phyloP scores from a whole-genome alignment of 1,284 basidiomycete genomes.

The Chalciporus piperatoides region DNA sequence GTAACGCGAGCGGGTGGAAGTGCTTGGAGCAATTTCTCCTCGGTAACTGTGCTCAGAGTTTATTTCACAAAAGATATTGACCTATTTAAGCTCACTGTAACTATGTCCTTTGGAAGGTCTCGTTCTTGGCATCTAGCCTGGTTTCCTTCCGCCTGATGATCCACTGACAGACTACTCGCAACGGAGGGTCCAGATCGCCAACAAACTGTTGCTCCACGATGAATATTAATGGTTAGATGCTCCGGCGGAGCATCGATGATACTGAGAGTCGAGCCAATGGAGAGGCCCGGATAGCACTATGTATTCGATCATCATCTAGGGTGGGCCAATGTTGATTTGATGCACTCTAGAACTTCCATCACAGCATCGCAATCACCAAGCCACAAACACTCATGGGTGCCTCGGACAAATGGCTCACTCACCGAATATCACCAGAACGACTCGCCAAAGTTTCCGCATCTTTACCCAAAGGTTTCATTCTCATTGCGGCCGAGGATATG shows the following conservation, averaged over 20 bases:
- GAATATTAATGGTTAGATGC: constrained; percentile 55
- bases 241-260: constrained; percentile 47
- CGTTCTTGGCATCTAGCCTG: not conserved
- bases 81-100: constrained; percentile 12
- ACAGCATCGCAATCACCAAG: constrained; percentile 53
- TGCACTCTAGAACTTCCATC: constrained; percentile 36
- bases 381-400: constrained; percentile 62
- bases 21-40: constrained; percentile 22
- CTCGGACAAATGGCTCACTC: constrained; percentile 78
- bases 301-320: constrained; percentile 9
- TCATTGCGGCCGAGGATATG: constrained; percentile 74
- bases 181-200: constrained; percentile 29
- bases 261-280: constrained; percentile 57
- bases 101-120: constrained; percentile 22
- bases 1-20: constrained; percentile 62
- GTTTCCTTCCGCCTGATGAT: constrained; percentile 8
- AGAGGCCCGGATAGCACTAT: constrained; percentile 52
- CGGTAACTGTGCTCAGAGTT: constrained; percentile 17
- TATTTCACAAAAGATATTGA: not conserved
- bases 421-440: constrained; percentile 56
- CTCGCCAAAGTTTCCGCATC: constrained; percentile 52
- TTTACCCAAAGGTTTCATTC: constrained; percentile 62
- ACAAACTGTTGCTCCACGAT: constrained; percentile 59
- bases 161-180: constrained; percentile 12
- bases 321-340: not conserved